Conservation (phyloP, 768 basidiomycete species). For the Rhizopogon rudus region DNA sequence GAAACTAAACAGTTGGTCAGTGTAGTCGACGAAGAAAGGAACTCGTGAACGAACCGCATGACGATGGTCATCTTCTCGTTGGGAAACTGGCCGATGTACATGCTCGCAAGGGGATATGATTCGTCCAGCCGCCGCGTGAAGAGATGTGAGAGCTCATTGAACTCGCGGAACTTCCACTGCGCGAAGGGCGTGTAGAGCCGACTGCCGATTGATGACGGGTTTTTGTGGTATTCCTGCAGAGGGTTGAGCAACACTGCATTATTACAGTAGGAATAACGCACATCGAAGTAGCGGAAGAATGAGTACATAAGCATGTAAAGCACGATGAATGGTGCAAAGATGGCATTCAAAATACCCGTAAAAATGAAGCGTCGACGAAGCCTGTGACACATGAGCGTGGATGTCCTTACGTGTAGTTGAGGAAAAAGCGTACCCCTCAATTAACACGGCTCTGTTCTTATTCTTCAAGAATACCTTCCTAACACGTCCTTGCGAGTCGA, state of each 20-base stretch:
- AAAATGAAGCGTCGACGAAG: constrained; percentile 86
- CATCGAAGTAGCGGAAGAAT: constrained; percentile 99
- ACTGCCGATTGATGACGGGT: constrained; percentile 91
- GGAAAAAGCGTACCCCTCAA: constrained; percentile 65
- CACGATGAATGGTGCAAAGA: constrained; percentile 96
- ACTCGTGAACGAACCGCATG: constrained; percentile 66
- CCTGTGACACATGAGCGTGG: constrained; percentile 34
- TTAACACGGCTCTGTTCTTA: constrained; percentile 69
- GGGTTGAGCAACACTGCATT: neutral
- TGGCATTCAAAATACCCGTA: constrained; percentile 94
- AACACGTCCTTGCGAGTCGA: constrained; percentile 86
- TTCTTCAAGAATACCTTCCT: constrained; percentile 88
- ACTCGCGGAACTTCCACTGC: constrained; percentile 98
- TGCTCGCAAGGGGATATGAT: constrained; percentile 84
- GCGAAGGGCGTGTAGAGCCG: constrained; percentile 93
- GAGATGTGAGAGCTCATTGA: constrained; percentile 95
- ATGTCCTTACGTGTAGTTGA: neutral
- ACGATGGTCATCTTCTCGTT: constrained; percentile 88
- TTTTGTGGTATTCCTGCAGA: constrained; percentile 93
- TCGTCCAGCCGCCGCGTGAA: constrained; percentile 84
- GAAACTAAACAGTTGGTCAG: constrained; percentile 50
- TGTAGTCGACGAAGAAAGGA: neutral
- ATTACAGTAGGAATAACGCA: constrained; percentile 28
- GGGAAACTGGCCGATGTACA: constrained; percentile 97
- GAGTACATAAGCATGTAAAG: constrained; percentile 96